Conservation (phyloP, 768 basidiomycete species). For the Calocera viscosa region DNA sequence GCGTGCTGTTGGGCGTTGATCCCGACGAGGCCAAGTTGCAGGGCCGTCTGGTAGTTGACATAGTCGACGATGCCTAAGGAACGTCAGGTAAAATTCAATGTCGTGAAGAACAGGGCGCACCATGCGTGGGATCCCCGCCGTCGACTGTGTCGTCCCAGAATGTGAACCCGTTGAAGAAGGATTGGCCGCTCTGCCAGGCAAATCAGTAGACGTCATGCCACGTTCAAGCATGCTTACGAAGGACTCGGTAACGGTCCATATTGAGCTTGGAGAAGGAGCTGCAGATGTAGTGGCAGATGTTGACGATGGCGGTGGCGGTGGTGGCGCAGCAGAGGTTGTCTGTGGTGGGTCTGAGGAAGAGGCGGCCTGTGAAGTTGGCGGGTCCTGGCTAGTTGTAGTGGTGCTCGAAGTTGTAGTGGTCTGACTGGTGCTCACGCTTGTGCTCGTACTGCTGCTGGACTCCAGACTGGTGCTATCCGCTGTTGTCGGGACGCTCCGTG, state of each 20-base stretch:
- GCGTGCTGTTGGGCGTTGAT: neutral
- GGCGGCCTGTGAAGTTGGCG: too few species aligned
- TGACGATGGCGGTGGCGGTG: too few species aligned
- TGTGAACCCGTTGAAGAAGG: conserved; percentile 1
- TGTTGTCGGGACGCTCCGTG: neutral
- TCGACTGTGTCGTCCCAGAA: conserved; percentile 3
- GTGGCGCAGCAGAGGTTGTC: neutral
- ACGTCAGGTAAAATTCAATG: neutral
- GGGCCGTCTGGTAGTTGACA: neutral
- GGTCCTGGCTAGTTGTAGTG: too few species aligned
- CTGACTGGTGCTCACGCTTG: neutral
- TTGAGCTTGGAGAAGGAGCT: neutral
- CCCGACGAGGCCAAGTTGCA: neutral
- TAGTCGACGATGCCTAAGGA: neutral
- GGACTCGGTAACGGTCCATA: neutral
- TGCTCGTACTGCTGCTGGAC: neutral
- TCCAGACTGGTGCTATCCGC: neutral
- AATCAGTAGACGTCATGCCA: neutral
- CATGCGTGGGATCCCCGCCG: conserved; percentile 2
- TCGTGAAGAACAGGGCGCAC: neutral
- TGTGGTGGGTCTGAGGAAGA: neutral
- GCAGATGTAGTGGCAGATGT: neutral
- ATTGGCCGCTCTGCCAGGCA: neutral
- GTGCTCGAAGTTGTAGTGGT: neutral
- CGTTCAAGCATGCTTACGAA: neutral